phyloP scores from a whole-genome alignment of 1,284 basidiomycete genomes.

The Polyporus tsugae region DNA sequence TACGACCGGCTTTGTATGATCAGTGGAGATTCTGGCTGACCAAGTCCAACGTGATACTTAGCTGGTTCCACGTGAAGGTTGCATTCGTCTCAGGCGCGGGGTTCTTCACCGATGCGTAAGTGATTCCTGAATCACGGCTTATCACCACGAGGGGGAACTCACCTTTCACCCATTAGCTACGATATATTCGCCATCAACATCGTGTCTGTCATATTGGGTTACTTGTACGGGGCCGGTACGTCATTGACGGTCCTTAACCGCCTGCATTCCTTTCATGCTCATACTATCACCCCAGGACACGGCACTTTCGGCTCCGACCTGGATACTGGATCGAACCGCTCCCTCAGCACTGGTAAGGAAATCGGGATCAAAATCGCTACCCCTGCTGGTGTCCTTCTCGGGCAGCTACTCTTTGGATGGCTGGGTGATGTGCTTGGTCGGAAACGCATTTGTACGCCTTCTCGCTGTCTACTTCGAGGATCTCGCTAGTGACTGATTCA shows the following conservation, averaged over 20 bases:
- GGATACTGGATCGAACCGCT: constrained; percentile 28
- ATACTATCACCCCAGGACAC: background rate
- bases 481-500: constrained; percentile 38
- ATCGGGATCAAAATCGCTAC: constrained; percentile 73
- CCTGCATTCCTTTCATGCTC: background rate
- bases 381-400: constrained; percentile 55
- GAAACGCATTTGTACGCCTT: constrained; percentile 71
- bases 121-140: constrained; percentile 20
- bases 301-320: constrained; percentile 23
- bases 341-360: constrained; percentile 61
- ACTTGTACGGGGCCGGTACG: constrained; percentile 55
- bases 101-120: constrained; percentile 86
- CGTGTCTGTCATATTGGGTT: constrained; percentile 63
- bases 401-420: constrained; percentile 77
- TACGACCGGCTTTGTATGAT: background rate
- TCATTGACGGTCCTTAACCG: background rate
- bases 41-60: constrained; percentile 17
- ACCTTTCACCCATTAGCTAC: constrained; percentile 42
- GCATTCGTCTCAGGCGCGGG: constrained; percentile 81
- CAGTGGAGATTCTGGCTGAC: constrained; percentile 21
- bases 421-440: constrained; percentile 76
- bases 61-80: constrained; percentile 73
- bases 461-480: background rate
- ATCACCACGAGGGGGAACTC: background rate
- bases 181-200: constrained; percentile 64